phyloP scores from a whole-genome alignment of 1,284 basidiomycete genomes.

The Tausonia pullulans region DNA sequence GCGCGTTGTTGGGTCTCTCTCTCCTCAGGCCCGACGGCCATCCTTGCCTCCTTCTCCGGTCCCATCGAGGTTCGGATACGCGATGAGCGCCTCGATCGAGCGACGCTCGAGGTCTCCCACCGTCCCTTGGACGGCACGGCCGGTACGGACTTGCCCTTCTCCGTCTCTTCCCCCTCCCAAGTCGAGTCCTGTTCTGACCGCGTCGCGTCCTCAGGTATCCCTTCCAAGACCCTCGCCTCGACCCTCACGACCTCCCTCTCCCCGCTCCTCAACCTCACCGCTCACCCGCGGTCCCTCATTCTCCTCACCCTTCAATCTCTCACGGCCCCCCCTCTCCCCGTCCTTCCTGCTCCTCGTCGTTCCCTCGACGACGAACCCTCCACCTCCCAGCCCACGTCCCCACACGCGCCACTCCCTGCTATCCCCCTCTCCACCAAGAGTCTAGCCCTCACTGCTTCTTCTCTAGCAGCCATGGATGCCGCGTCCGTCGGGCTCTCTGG shows the following conservation, averaged over 20 bases:
- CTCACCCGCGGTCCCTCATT: slow-evolving; percentile 45
- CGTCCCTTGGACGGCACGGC: slow-evolving; percentile 39
- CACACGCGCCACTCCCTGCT: slow-evolving; percentile 27
- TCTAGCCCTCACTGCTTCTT: slow-evolving; percentile 45
- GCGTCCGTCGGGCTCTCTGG: slow-evolving; percentile 35
- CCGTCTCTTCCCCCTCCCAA: background rate
- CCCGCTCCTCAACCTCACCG: slow-evolving; percentile 36
- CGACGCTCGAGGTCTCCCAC: slow-evolving; percentile 42
- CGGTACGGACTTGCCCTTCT: slow-evolving; percentile 25
- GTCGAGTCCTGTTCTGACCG: background rate
- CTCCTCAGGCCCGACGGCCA: slow-evolving; percentile 30
- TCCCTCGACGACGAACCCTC: slow-evolving; percentile 17
- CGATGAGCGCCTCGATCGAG: slow-evolving; percentile 41
- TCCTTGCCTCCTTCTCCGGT: slow-evolving; percentile 39
- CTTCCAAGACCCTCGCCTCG: slow-evolving; percentile 31
- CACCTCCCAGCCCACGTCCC: slow-evolving; percentile 18
- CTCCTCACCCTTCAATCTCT: slow-evolving; percentile 51
- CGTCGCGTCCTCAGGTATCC: slow-evolving; percentile 27
- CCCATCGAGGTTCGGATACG: slow-evolving; percentile 43
- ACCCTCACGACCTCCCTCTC: slow-evolving; percentile 29
- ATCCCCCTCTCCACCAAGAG: slow-evolving; percentile 31
- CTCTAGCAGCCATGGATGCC: slow-evolving; percentile 37
- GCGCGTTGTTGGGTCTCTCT: too few relatives aligned
- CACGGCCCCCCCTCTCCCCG: slow-evolving; percentile 45
- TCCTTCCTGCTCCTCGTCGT: slow-evolving; percentile 38